Evolutionary conservation across 75 land plant species (phyloP), one percentile per base, ranked within the genome.

Genomic region (Pinus albicaulis): DNA sequence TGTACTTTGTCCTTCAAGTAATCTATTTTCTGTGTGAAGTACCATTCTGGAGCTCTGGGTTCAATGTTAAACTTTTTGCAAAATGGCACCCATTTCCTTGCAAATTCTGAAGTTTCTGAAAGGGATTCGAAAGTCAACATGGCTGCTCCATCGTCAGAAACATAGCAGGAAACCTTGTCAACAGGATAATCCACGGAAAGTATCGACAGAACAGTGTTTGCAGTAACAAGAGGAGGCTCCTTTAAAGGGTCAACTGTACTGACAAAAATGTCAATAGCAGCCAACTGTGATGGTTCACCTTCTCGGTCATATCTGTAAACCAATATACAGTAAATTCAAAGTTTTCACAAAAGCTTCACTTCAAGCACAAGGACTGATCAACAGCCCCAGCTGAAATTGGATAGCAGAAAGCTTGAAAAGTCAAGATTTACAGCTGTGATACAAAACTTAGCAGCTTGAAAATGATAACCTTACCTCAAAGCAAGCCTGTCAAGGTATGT

Each of bases 181-280:
- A 92, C 93, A 12, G 95, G 95, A 77, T 92, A 92, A 80, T 93
- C 95, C 13, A 93, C 95, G 17, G 95, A 82, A 71, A 93, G 93
- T 69, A 93, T 93, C 34, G 95, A 93, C 25, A 93, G 52, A 13
- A 91, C 89, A 8, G 95, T 93, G 64, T 93, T 93, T 73, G 95
- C 95, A 75, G 95, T 93, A 53, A 93, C 95, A 80, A 93, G 82
- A 2, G 95, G 95, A 72, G 93, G 95, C 78, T 93, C 95, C 82
- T 93, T 93, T 74, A 93, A 65, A 38, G 95, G 95, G 78, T 93
- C 95, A 1, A 93, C 95, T 20, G 95, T 93, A 89, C 93, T 91
- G 79, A 93, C 95, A 80, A 93, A 93, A 16, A 93, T 86, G 72
- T 93, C 95, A 69, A 93, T 91, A 72, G 95, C 95, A 77, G 95